phyloP scores from a whole-genome alignment of 345 rosid genomes.

The Arabis alpina region DNA sequence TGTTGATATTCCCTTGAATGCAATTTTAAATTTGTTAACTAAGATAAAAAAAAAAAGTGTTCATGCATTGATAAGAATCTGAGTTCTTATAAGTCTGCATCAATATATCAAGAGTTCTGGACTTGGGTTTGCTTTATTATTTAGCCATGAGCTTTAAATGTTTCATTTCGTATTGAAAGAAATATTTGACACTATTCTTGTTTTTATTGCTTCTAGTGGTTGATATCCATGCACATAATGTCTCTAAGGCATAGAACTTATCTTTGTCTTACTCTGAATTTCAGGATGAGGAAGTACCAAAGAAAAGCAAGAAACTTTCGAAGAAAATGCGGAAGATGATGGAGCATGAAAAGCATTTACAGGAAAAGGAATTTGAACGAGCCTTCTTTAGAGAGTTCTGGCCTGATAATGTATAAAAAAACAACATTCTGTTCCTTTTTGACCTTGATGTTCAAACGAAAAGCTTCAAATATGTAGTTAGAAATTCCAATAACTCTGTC shows the following conservation, averaged over 20 bases:
- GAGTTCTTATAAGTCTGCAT: neutral
- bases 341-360: slow-evolving; percentile 62
- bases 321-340: slow-evolving; percentile 75
- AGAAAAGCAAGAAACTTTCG: slow-evolving; percentile 59
- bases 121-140: neutral
- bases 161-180: neutral
- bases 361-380: slow-evolving; percentile 76
- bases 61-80: neutral
- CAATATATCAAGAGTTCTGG: neutral
- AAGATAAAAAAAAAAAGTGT: neutral
- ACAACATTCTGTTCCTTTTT: too few relatives aligned
- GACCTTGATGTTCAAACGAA: slow-evolving; percentile 2
- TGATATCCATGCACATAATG: neutral
- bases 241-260: neutral
- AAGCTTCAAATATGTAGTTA: slow-evolving; percentile 1
- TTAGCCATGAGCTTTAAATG: neutral
- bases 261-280: slow-evolving; percentile 16
- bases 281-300: slow-evolving; percentile 55
- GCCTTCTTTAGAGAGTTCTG: slow-evolving; percentile 88
- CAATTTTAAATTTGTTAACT: neutral
- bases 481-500: neutral
- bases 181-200: too few relatives aligned
- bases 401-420: slow-evolving; percentile 96
- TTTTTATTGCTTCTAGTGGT: too few relatives aligned
- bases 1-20: neutral